These are phyloP conservation scores for Solidago caesia DNA, from an alignment of 129 eudicot genomes.

Conservation along the genomic window DNA sequence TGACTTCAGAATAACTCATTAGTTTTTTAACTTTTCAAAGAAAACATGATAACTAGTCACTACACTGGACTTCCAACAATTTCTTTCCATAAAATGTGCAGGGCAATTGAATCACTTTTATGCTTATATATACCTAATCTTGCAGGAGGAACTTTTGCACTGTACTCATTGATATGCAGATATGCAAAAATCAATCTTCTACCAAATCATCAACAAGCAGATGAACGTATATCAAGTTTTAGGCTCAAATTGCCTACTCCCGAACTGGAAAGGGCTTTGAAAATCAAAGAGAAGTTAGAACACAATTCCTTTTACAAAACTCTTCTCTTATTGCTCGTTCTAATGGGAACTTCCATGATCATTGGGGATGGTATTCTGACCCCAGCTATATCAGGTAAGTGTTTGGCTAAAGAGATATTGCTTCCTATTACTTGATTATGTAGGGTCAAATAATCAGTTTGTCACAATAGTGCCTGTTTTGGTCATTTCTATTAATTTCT, in stretches of 20 bases:
- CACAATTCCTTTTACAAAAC: conserved; percentile 65
- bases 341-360: conserved; percentile 94
- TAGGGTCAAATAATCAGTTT: neutral
- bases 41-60: neutral
- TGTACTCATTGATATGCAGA: conserved; percentile 83
- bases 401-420: neutral
- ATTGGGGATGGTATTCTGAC: conserved; percentile 97
- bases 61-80: neutral
- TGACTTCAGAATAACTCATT: neutral
- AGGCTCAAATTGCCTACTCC: conserved; percentile 91
- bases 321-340: conserved; percentile 76
- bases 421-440: neutral
- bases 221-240: conserved; percentile 84
- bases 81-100: neutral
- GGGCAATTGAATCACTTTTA: neutral
- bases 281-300: conserved; percentile 74
- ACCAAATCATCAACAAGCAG: conserved; percentile 89
- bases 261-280: conserved; percentile 84
- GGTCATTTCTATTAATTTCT: neutral
- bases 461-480: neutral
- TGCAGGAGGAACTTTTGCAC: conserved; percentile 97
- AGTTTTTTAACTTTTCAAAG: neutral
- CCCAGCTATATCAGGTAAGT: conserved; percentile 90
- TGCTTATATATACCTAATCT: conserved; percentile 21
- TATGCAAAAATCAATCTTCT: conserved; percentile 85